phyloP scores from a whole-genome alignment of 306 rosid species.

The Astragalus membranaceus region DNA sequence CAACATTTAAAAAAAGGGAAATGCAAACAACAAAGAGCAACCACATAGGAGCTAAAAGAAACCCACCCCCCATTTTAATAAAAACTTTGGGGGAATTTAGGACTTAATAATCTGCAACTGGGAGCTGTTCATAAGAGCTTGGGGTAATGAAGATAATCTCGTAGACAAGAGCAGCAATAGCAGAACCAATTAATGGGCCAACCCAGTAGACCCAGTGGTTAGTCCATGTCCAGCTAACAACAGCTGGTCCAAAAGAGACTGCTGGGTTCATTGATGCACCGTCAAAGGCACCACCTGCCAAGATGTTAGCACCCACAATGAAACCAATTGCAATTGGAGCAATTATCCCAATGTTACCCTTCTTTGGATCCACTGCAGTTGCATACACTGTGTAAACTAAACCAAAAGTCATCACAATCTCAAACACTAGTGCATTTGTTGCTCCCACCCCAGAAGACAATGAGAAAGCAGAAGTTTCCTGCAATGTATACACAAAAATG shows the following conservation, averaged over 20 bases:
- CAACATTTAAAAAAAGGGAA: conserved; percentile 29
- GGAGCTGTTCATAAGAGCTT: conserved; percentile 49
- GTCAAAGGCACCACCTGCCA: conserved; percentile 78
- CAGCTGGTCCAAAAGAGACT: conserved; percentile 83
- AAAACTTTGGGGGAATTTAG: background rate
- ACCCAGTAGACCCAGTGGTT: conserved; percentile 82
- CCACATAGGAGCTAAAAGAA: conserved; percentile 14
- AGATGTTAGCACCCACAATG: conserved; percentile 75
- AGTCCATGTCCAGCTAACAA: conserved; percentile 66
- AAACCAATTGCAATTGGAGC: conserved; percentile 87
- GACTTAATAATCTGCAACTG: conserved; percentile 40
- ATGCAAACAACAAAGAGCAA: conserved; percentile 21
- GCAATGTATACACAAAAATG: background rate
- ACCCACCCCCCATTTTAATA: conserved; percentile 6
- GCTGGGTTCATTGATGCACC: conserved; percentile 93
- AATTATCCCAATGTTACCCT: conserved; percentile 54
- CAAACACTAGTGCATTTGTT: conserved; percentile 64
- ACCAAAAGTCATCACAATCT: conserved; percentile 80
- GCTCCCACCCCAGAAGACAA: conserved; percentile 54
- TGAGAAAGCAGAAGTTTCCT: conserved; percentile 63
- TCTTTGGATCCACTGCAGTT: conserved; percentile 69
- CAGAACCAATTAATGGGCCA: conserved; percentile 61
- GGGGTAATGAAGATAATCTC: conserved; percentile 52
- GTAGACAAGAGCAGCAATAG: conserved; percentile 53
- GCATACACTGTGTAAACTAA: conserved; percentile 76